Base-by-base conservation (phyloP, 176 grass and related monocot species). In the Phyllostachys edulis region DNA sequence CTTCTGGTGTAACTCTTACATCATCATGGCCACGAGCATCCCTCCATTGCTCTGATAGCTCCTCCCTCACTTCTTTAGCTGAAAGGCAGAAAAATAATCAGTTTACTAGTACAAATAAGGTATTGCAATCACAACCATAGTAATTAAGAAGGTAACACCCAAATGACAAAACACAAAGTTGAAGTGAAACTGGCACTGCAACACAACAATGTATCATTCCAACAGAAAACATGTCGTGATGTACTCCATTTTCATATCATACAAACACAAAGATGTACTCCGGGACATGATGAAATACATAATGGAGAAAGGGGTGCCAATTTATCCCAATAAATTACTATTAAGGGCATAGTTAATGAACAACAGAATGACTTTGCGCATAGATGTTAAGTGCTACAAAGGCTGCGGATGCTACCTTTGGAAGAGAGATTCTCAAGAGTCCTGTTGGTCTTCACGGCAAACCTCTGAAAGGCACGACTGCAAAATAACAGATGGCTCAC, bases 391-490 rank as follows among this genome's bases (percentile, higher is more conserved):
- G 13, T 27, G 20, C n/a, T 27, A 20, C 45, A 70, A 16, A 5
- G 56, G 69, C 1, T 71, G 9, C 13, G 14, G 54, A 51, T 0
- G 0, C 0, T 73, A 93, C 91, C 91, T 92, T 94, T 94, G 6
- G 89, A 66, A 2, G 90, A 90, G 6, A 92, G 42, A 10, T 51
- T 74, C 79, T 94, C 87, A 6, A 92, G 80, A 66, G 81, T 80
- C 61, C 29, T 92, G 68, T 91, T 90, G 13, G 92, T 94, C 83
- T 85, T 90, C 75, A 94, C 92, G 52, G 92, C 92, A 86, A 94
- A 92, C 57, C 92, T 92, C 80, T 94, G 90, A 63, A 94, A 94
- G 56, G 92, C 81, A 29, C 80, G 90, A 62, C 92, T 94, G 84
- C 40, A 84, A 56, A 80, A 71, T 41, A 72, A 26, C 6, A 73